Conservation (phyloP, 2,329 filamentous ascomycete species). For the Aspergillus arachidicola region DNA sequence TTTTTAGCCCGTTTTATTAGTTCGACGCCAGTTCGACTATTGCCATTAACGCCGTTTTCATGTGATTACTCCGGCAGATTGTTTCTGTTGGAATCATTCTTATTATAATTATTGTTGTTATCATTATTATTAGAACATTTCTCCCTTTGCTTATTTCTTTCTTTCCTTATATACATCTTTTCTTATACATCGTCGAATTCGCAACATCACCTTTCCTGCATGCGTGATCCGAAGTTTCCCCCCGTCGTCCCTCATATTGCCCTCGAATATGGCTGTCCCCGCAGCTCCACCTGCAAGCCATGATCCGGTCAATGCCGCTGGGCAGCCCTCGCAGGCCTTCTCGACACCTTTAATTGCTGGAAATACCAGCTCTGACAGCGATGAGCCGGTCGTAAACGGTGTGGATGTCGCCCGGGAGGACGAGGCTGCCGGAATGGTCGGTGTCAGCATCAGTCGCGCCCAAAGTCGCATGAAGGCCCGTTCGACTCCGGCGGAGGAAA, state of each 20-base stretch:
- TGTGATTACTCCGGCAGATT: conserved; percentile 4
- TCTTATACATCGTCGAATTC: not conserved
- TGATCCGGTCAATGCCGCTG: conserved; percentile 9
- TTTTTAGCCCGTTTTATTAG: conserved; percentile 3
- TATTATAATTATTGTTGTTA: not conserved
- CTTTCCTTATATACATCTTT: conserved; percentile 1
- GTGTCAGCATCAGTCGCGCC: conserved; percentile 60
- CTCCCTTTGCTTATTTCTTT: conserved; percentile 5
- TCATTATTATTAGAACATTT: not conserved
- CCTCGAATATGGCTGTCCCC: conserved; percentile 11
- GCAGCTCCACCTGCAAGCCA: conserved; percentile 7
- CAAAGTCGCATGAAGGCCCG: conserved; percentile 61
- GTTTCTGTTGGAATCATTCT: not conserved
- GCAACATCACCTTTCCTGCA: conserved; percentile 3
- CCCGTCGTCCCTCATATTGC: not conserved
- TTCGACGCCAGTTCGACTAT: not conserved
- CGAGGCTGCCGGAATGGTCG: conserved; percentile 50
- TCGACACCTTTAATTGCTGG: conserved; percentile 12
- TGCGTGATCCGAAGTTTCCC: conserved; percentile 3
- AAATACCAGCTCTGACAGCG: conserved; percentile 37
- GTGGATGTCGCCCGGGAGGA: conserved; percentile 34
- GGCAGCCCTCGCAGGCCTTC: conserved; percentile 4
- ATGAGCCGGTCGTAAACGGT: conserved; percentile 23
- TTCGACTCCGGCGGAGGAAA: conserved; percentile 61
- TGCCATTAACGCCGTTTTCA: conserved; percentile 2